Base-by-base conservation (phyloP, 23 red algal species). In the Agarophyton chilense region DNA sequence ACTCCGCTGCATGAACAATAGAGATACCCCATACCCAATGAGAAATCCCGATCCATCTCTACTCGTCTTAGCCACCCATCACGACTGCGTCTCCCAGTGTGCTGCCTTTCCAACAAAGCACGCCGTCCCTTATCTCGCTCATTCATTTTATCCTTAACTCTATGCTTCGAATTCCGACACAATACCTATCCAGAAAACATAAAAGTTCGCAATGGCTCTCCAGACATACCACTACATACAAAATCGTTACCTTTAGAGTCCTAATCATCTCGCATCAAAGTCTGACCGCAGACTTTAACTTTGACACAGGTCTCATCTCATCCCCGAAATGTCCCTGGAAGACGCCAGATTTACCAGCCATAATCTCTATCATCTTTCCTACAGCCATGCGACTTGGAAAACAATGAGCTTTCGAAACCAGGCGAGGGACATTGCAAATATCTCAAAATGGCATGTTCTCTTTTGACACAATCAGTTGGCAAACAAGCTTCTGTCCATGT, bases 41-140 rank as follows among this genome's bases (percentile, higher is more conserved):
- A 98, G 88, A 40, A 95, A 75, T 98, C 97, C 17, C 97, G 86
- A 72, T 98, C 97, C 97, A 98, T 98, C 72, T 98, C 97, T 46
- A 93, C 97, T 25, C 95, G 91, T 26, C 97, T 71, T 42, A 98
- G 79, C 55, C 93, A 93, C 40, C 97, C 97, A 39, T 94, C 97
- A 33, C 90, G 86, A 68, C 80, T 92, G 32, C 97, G 90, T 10
- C 92, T 87, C 57, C 94, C 91, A 21, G 91, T 94, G 28, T 84
- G 90, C 82, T 95, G 90, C 24, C 90, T 72, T 13, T 91, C 93
- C 82, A 94, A 52, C 42, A 95, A 45, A 49, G 90, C 92, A 14
- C 93, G 79, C 35, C 86, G 94, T 39, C 93, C 93, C 5, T 88
- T 55, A 17, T 78, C 65, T 4, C 96, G 76, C 0, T 87, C 97